Conservation (phyloP, 805 yeast genomes). For the Candida lessepsii region DNA sequence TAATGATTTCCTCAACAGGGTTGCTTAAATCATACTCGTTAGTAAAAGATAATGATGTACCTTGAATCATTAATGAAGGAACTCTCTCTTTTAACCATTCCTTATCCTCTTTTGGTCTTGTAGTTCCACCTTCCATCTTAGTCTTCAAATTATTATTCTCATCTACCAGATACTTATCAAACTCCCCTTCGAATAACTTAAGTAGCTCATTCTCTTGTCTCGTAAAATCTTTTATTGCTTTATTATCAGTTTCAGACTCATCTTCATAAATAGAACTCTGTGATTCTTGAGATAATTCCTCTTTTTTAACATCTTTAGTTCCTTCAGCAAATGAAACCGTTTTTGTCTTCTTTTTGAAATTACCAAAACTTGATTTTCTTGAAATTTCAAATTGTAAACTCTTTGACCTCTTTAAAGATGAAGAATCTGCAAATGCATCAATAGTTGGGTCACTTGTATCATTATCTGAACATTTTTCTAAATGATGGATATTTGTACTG, state of each 20-base stretch:
- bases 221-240: background rate
- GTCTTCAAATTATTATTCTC: too few species aligned
- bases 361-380: conserved; percentile 13
- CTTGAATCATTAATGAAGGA: too few species aligned
- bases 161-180: too few species aligned
- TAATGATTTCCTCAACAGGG: too few species aligned
- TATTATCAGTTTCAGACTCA: background rate
- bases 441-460: conserved; percentile 19
- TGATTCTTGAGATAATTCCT: too few species aligned
- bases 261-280: conserved; percentile 2
- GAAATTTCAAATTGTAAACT: conserved; percentile 13
- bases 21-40: too few species aligned
- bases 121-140: too few species aligned
- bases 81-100: too few species aligned
- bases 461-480: background rate
- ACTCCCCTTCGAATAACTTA: background rate
- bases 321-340: conserved; percentile 13
- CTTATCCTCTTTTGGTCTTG: too few species aligned
- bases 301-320: too few species aligned
- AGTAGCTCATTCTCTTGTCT: background rate
- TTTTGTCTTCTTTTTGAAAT: conserved; percentile 13
- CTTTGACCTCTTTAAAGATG: conserved; percentile 17
- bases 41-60: too few species aligned
- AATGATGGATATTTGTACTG: too few species aligned
- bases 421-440: conserved; percentile 22